Percentiles rank a stretch among this genome's conserved stretches.
phyloP scores from a whole-genome alignment of 2,329 filamentous ascomycete species.

The Alternaria longipes region DNA sequence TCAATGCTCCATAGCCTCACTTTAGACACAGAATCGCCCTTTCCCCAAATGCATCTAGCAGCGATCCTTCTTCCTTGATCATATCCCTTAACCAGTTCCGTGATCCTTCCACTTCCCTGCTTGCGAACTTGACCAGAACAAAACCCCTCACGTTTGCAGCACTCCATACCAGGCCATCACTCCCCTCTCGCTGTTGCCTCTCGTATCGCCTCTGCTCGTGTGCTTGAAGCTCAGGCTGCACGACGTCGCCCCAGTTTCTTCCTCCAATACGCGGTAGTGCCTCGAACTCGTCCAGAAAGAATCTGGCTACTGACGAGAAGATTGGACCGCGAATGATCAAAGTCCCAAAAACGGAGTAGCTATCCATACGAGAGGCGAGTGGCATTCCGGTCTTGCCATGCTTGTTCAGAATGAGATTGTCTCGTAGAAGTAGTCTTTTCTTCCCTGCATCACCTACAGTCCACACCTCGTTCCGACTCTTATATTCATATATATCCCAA shows the following conservation, averaged over 20 bases:
- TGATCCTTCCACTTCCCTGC: conserved; percentile 80
- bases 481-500: conserved; percentile 84
- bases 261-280: conserved; percentile 82
- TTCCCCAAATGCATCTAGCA: conserved; percentile 77
- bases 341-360: conserved; percentile 81
- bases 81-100: conserved; percentile 81
- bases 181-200: conserved; percentile 67
- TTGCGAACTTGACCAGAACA: conserved; percentile 90
- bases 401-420: conserved; percentile 78
- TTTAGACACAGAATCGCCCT: conserved; percentile 76
- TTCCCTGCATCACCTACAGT: conserved; percentile 50
- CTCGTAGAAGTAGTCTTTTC: conserved; percentile 77
- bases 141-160: conserved; percentile 65
- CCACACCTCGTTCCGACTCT: conserved; percentile 90
- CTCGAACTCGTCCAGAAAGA: conserved; percentile 82
- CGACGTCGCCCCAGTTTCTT: conserved; percentile 71
- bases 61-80: conserved; percentile 76
- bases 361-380: conserved; percentile 69
- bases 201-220: conserved; percentile 61
- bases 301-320: conserved; percentile 71
- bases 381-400: conserved; percentile 47
- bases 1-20: conserved; percentile 14
- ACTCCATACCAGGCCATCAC: conserved; percentile 49
- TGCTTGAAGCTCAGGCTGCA: conserved; percentile 46
- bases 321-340: conserved; percentile 80